A percentile compares a stretch with the other conserved stretches of the same genome.
Conservation (phyloP, 2,329 filamentous ascomycete species). For the Phoma sp. region DNA sequence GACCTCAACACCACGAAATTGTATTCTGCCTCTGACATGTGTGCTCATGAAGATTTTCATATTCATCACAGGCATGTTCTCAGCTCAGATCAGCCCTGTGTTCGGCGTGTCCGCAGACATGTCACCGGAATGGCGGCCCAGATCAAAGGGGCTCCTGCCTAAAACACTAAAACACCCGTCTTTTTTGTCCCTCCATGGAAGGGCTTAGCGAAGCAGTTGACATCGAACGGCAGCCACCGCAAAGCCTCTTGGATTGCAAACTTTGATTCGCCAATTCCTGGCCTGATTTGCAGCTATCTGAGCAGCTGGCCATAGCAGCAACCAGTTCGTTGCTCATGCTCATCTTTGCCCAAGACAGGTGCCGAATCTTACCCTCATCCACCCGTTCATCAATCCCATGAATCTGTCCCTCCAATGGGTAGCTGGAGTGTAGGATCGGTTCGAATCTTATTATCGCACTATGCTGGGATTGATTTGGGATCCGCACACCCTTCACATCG, state of each 20-base stretch:
- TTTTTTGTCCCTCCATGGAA: background rate
- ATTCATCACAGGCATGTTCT: background rate
- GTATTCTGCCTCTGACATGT: background rate
- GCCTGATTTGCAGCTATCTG: background rate
- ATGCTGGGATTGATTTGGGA: background rate
- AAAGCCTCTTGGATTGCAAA: background rate
- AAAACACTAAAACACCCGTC: constrained; percentile 8
- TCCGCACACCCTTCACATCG: background rate
- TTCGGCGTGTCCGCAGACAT: constrained; percentile 1
- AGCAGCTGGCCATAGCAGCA: background rate
- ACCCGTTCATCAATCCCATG: background rate
- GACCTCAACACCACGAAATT: background rate
- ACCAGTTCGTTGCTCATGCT: background rate
- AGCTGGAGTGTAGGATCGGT: background rate
- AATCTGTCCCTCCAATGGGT: background rate
- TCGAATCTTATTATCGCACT: constrained; percentile 2
- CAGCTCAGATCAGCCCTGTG: background rate
- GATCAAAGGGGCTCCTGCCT: constrained; percentile 12
- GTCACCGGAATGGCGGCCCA: background rate
- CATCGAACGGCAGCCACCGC: constrained; percentile 5
- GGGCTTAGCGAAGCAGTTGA: constrained; percentile 12
- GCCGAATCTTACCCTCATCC: background rate
- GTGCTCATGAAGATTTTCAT: background rate
- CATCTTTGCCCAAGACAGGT: constrained; percentile 1
- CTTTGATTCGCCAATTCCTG: background rate